phyloP scores from a whole-genome alignment of 306 rosid genomes.

The Pyrus pyrifolia region DNA sequence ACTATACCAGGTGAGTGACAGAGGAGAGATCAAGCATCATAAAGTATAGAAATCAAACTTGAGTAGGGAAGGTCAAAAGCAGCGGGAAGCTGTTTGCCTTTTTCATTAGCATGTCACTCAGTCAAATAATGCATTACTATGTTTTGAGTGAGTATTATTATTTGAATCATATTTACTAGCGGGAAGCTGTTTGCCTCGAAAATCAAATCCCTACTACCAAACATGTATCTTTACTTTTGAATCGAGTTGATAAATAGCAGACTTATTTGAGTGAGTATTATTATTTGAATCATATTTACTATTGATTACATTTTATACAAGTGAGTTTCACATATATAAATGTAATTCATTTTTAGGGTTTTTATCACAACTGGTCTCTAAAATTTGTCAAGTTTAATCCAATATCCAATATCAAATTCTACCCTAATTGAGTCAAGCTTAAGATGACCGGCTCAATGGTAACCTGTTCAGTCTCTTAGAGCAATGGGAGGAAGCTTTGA shows the following conservation, averaged over 20 bases:
- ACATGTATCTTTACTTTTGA: neutral
- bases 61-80: constrained; percentile 5
- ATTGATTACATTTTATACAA: too few relatives aligned
- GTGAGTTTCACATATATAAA: neutral
- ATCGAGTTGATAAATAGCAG: neutral
- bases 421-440: neutral
- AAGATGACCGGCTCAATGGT: constrained; percentile 10
- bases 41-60: constrained; percentile 6
- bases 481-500: neutral
- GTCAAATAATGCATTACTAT: neutral
- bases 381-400: too few relatives aligned
- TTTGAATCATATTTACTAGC: too few relatives aligned
- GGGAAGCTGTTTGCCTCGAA: neutral
- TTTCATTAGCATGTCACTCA: neutral
- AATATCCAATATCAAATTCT: too few relatives aligned
- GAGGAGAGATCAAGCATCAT: neutral
- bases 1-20: too few relatives aligned
- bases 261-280: neutral
- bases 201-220: neutral
- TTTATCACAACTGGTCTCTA: too few relatives aligned
- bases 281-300: too few relatives aligned
- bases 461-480: neutral
- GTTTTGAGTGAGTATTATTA: neutral
- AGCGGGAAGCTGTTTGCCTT: constrained; percentile 17
- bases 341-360: too few relatives aligned